Base-by-base conservation (phyloP, 2,329 filamentous ascomycete species). In the Colletotrichum tropicicola region DNA sequence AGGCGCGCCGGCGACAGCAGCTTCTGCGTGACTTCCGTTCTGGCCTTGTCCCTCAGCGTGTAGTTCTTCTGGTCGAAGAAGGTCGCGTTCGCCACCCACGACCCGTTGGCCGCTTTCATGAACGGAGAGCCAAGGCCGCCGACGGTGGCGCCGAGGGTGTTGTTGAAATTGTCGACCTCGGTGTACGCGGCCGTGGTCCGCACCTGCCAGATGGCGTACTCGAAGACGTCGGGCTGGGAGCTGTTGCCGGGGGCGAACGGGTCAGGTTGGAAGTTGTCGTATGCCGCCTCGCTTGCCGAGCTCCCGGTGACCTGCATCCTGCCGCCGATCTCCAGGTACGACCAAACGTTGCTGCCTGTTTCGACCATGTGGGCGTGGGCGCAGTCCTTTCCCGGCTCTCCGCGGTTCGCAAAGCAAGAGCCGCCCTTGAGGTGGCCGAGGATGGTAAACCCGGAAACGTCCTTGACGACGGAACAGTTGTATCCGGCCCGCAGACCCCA, bases 401-500 rank as follows among this genome's bases (percentile, higher is more conserved):
- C 15, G 7, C n/a, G 7, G 9, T 17, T 6, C 37, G 6, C 7
- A 8, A 7, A 3, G 17, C n/a, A 19, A 15, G 6, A 4, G 12
- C n/a, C 15, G 17, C 47, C 47, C 17, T 27, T 51, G 28, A 62
- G 60, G 30, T 65, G 25, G 39, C 44, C 67, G 6, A 69, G 44
- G 43, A 68, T 27, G 4, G 51, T 65, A 15, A 69, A 66, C 4
- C 68, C 51, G 19, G 67, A 69, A 5, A 49, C 59, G 4, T 59
- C 28, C 1, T 54, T 1, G 1, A 68, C 55, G 1, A 55, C 27
- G 12, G 61, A 63, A 30, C 67, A 69, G 37, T 66, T 47, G 54
- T 68, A 69, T 12, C 17, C 35, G 6, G 57, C 35, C 12, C 61
- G 61, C 6, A 69, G 49, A 3, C 67, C 67, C 61, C 61, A 69